phyloP scores from a whole-genome alignment of 2,329 filamentous ascomycete genomes.

The Paecilomyces niveus region DNA sequence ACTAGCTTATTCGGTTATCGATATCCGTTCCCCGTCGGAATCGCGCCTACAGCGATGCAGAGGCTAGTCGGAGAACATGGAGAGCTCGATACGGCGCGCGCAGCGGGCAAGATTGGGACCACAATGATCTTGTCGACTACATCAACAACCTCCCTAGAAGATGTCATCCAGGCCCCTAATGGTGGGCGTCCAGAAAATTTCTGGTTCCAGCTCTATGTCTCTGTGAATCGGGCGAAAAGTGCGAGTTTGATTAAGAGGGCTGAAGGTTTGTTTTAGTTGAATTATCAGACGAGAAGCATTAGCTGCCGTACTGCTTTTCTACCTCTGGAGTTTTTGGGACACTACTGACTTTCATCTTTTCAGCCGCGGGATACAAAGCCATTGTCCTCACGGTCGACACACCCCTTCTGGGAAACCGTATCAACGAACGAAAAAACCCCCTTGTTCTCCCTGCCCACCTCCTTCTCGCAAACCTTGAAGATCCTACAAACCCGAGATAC shows the following conservation, averaged over 20 bases:
- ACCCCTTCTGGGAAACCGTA: constrained; percentile 38
- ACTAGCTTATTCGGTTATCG: constrained; percentile 34
- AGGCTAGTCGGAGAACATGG: constrained; percentile 43
- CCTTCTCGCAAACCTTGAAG: not conserved
- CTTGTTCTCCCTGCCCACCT: not conserved
- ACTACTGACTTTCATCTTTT: not conserved
- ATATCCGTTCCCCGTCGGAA: constrained; percentile 41
- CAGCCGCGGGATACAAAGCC: constrained; percentile 40
- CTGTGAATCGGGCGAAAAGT: constrained; percentile 39
- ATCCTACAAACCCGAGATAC: not conserved
- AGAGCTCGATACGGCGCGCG: constrained; percentile 41
- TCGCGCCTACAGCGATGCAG: constrained; percentile 47
- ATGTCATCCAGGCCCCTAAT: constrained; percentile 26
- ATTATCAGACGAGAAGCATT: too few species aligned
- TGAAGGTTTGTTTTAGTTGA: constrained; percentile 19
- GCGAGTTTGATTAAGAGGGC: constrained; percentile 30
- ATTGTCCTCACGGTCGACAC: constrained; percentile 48
- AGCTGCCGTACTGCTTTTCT: too few species aligned
- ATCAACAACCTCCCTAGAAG: constrained; percentile 34
- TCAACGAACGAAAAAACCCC: not conserved
- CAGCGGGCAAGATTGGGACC: constrained; percentile 31
- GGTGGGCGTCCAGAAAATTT: constrained; percentile 29
- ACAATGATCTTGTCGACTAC: constrained; percentile 40
- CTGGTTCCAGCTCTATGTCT: constrained; percentile 40
- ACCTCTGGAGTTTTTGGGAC: not conserved